These are phyloP conservation scores for Isabelozyma rhagii DNA, from an alignment of 805 yeast genomes.

Conservation along the genomic window DNA sequence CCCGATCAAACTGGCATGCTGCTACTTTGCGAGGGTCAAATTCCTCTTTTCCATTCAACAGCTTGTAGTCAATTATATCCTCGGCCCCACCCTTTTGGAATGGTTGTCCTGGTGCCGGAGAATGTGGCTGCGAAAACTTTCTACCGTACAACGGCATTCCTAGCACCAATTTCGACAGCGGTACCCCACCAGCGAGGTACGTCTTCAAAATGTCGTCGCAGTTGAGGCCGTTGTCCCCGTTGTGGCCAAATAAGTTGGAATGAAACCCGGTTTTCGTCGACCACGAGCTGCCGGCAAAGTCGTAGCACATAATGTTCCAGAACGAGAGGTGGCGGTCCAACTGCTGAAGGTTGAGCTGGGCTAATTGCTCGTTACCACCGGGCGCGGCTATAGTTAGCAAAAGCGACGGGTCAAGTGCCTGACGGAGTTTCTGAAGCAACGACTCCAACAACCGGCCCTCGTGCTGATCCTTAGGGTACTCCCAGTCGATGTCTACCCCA, in stretches of 20 bases:
- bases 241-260: slow-evolving; percentile 54
- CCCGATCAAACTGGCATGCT: slow-evolving; percentile 48
- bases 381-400: slow-evolving; percentile 77
- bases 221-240: slow-evolving; percentile 40
- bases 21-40: slow-evolving; percentile 51
- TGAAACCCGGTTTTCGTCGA: slow-evolving; percentile 60
- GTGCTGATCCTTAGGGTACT: slow-evolving; percentile 57
- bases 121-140: slow-evolving; percentile 22
- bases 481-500: slow-evolving; percentile 96
- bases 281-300: slow-evolving; percentile 75
- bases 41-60: slow-evolving; percentile 45
- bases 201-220: slow-evolving; percentile 47
- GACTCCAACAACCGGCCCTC: slow-evolving; percentile 46
- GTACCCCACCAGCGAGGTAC: slow-evolving; percentile 43
- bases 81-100: slow-evolving; percentile 32
- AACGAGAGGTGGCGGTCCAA: slow-evolving; percentile 59
- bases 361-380: slow-evolving; percentile 48
- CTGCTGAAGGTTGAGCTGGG: slow-evolving; percentile 41
- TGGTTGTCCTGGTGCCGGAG: slow-evolving; percentile 38
- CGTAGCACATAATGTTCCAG: slow-evolving; percentile 93
- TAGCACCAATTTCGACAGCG: slow-evolving; percentile 53
- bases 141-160: slow-evolving; percentile 91
- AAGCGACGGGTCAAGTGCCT: slow-evolving; percentile 33
- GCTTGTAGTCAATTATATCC: slow-evolving; percentile 50
- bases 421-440: slow-evolving; percentile 41